Evolutionary conservation across 179 eudicot genomes (phyloP), one percentile per base, ranked within the genome.

Genomic region (Gypsophila paniculata): DNA sequence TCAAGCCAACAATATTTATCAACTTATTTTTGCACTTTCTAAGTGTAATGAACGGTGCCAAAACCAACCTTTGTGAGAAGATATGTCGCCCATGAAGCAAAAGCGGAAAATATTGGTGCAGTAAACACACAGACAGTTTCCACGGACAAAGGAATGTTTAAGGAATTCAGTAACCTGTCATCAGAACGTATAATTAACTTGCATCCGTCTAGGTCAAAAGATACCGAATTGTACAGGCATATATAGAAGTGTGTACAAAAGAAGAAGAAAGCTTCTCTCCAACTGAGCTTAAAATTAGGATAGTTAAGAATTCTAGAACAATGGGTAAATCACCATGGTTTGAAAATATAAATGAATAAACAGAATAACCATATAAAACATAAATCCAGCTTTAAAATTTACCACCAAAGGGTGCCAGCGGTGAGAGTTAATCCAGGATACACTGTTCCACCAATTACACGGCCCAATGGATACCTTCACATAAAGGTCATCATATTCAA

Each of bases 121-220:
- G 99, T 94, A 70, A 94, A 94, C 67, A 94, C 99, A 80, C 99
- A 94, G 65, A 94, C 97, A 74, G 99, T 94, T 87, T 94, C 99
- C 78, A 94, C 97, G 3, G 99, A 88, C 52, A 94, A 84, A 76
- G 99, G 99, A 76, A 94, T 90, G 84, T 91, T 94, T 78, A 94
- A 76, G 64, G 97, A 85, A 67, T 91, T 80, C 70, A 91, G 73
- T 58, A 88, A 48, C 97, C 99, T 94, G 93, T 72, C 71, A 89
- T 55, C 36, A 82, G 8, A 54, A 80, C 22, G 53, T 21, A 18
- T 52, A 57, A 42, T 32, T 67, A 36, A 29, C 57, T 49, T 46
- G 29, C 48, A 13, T 15, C 53, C 65, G 11, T 29, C 34, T 32
- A 34, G 38, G 62, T 26, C 34, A 18, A 55, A 32, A 25, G 19